These are phyloP conservation scores for Polyporus arcularius DNA, from an alignment of 768 basidiomycete genomes.

Conservation along the genomic window DNA sequence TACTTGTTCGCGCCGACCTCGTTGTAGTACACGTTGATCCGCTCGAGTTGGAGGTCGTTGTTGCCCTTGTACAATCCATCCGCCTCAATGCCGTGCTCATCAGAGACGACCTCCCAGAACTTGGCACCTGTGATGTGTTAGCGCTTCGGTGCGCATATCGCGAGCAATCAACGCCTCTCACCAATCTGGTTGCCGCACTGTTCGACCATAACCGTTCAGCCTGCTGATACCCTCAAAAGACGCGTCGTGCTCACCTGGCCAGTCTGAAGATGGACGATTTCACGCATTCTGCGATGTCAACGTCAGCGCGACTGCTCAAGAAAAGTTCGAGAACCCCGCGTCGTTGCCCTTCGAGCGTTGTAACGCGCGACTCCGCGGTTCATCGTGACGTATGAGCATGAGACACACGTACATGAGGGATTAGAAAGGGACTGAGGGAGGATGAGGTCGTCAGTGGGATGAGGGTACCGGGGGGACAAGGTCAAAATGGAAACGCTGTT, in stretches of 20 bases:
- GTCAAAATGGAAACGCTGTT: slow-evolving; percentile 26
- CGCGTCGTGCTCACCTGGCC: slow-evolving; percentile 72
- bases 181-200: slow-evolving; percentile 99
- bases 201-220: slow-evolving; percentile 30
- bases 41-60: slow-evolving; percentile 94
- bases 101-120: slow-evolving; percentile 98
- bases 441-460: slow-evolving; percentile 28
- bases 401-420: slow-evolving; percentile 32
- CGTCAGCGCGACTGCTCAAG: slow-evolving; percentile 22
- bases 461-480: slow-evolving; percentile 28
- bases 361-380: background rate
- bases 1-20: slow-evolving; percentile 95
- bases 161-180: slow-evolving; percentile 40
- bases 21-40: slow-evolving; percentile 98
- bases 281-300: slow-evolving; percentile 76
- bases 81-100: slow-evolving; percentile 94
- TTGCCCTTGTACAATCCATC: slow-evolving; percentile 94
- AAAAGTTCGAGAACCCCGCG: slow-evolving; percentile 1
- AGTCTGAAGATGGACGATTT: slow-evolving; percentile 99
- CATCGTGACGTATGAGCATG: background rate
- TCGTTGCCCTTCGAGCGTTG: background rate
- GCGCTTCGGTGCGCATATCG: slow-evolving; percentile 8
- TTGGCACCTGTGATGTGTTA: slow-evolving; percentile 66
- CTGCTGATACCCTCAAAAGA: slow-evolving; percentile 1
- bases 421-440: slow-evolving; percentile 24